Evolutionary conservation across 2,329 filamentous ascomycete species (phyloP), one percentile per base, ranked within the genome.

Genomic region (Sphaerulina vaccinii): DNA sequence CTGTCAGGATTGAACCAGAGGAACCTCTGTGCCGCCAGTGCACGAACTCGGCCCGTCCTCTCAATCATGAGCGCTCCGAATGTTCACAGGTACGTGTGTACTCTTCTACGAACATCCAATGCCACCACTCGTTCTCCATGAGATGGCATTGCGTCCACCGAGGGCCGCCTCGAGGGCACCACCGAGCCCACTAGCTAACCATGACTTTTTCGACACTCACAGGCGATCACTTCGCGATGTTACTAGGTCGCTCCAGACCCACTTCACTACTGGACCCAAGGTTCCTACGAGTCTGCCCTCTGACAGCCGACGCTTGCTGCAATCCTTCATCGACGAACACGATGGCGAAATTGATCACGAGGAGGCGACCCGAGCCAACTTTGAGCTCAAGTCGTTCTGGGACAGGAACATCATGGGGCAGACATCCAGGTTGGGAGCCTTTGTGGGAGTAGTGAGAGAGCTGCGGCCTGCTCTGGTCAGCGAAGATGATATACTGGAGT

Each of bases 311-410:
- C 63, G 64, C 32, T 59, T 65, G 55, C 62, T 68, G 15, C 64
- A 67, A 48, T 48, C 56, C 53, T 92, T 89, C 70, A 75, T 89
- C 43, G 79, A 84, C 39, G 84, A 83, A 62, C 83, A 88, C 66
- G 74, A 80, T 50, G 61, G 54, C 9, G 44, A 52, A 6, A 51
- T 65, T n/a, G 79, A 80, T 60, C 79, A 82, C 57, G 87, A 91
- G 62, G 86, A 89, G 45, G 72, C 77, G 50, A 78, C 83, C 35
- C 79, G 83, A n/a, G 85, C 88, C 59, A 82, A 84, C 51, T 76
- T 90, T 35, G 87, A 90, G 61, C 77, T 93, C 6, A 73, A 85
- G 35, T 70, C 76, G 19, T 77, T 88, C 48, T 90, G 85, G 71
- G 77, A 84, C 52, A 83, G 80, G 63, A 75, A 82, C 58, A 80